Percentiles rank a stretch among this genome's conserved stretches.
Evolutionary conservation across 495 filamentous ascomycete genomes (phyloP).

Genomic region (Hyaloscypha finlandica): DNA sequence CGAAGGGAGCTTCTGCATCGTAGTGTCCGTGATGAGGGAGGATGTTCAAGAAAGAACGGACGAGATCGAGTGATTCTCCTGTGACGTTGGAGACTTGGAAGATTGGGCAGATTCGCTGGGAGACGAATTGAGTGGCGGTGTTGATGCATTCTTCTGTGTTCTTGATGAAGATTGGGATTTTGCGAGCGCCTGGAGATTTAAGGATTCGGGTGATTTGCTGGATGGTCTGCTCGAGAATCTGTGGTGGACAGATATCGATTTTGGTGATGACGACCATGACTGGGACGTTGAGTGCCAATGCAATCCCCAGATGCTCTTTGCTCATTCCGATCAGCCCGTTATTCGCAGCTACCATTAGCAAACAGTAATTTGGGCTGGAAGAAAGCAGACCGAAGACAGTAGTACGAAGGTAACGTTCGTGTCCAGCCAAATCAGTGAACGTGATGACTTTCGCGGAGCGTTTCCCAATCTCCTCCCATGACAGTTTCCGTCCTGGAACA

Average conservation of each 20-base stretch:
- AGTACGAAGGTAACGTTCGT: conserved; percentile 93
- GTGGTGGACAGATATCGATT: conserved; percentile 96
- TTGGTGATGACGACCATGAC: conserved; percentile 99
- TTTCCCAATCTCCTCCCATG: conserved; percentile 98
- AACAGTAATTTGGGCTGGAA: conserved; percentile 95
- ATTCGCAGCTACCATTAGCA: conserved; percentile 98
- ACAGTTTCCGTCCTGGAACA: conserved; percentile 81
- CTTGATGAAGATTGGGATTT: conserved; percentile 98
- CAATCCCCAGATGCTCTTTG: conserved; percentile 96
- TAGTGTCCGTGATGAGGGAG: conserved; percentile 95
- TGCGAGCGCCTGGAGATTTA: conserved; percentile 89
- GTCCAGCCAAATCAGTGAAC: conserved; percentile 94
- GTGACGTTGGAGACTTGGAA: conserved; percentile 99
- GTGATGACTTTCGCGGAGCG: conserved; percentile 94
- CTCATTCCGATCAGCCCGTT: conserved; percentile 98
- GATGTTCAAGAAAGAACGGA: conserved; percentile 92
- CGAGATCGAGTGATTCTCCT: conserved; percentile 57
- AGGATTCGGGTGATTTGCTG: conserved; percentile 89
- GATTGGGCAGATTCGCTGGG: conserved; percentile 91
- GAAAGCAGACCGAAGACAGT: conserved; percentile 95
- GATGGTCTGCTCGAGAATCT: conserved; percentile 92
- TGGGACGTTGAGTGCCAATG: conserved; percentile 90
- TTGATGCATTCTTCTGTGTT: conserved; percentile 88
- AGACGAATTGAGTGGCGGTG: conserved; percentile 95
- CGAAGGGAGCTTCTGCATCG: conserved; percentile 82